Conservation (phyloP, 306 rosid genomes). For the Morella rubra region DNA sequence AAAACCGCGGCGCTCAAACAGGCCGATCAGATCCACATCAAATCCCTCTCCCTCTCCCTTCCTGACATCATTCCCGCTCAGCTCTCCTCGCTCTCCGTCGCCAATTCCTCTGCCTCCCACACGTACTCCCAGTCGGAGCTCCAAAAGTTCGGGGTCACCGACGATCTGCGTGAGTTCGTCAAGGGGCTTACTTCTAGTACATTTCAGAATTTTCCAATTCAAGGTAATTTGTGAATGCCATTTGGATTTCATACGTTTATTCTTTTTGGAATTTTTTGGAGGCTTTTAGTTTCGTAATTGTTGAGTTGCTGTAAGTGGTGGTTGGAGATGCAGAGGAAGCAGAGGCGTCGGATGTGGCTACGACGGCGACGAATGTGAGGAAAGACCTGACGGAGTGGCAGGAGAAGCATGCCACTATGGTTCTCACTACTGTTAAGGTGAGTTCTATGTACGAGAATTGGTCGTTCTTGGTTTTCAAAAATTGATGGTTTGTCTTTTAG, state of each 20-base stretch:
- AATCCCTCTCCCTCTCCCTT: constrained; percentile 65
- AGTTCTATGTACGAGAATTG: constrained; percentile 20
- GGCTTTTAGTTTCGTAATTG: background rate
- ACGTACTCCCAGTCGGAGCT: constrained; percentile 49
- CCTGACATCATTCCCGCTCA: constrained; percentile 77
- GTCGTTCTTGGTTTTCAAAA: too few species aligned
- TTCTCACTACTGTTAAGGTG: constrained; percentile 88
- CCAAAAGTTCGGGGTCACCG: constrained; percentile 63
- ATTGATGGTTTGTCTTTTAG: too few species aligned
- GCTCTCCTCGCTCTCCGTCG: constrained; percentile 46
- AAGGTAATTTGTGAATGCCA: constrained; percentile 42
- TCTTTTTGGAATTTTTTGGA: background rate
- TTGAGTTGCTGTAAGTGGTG: constrained; percentile 4
- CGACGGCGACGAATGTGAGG: constrained; percentile 72
- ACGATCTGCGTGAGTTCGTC: constrained; percentile 83
- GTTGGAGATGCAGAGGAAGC: constrained; percentile 57
- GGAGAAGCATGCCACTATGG: constrained; percentile 90
- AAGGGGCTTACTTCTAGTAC: constrained; percentile 87
- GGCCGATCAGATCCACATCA: constrained; percentile 72
- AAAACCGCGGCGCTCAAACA: constrained; percentile 75
- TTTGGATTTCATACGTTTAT: background rate
- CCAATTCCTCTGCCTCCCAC: constrained; percentile 24
- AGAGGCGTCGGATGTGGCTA: constrained; percentile 56
- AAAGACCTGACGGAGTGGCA: constrained; percentile 97
- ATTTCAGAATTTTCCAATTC: constrained; percentile 74